These are phyloP conservation scores for Clarkia xantiana DNA, from an alignment of 345 rosid genomes.

Conservation along the genomic window DNA sequence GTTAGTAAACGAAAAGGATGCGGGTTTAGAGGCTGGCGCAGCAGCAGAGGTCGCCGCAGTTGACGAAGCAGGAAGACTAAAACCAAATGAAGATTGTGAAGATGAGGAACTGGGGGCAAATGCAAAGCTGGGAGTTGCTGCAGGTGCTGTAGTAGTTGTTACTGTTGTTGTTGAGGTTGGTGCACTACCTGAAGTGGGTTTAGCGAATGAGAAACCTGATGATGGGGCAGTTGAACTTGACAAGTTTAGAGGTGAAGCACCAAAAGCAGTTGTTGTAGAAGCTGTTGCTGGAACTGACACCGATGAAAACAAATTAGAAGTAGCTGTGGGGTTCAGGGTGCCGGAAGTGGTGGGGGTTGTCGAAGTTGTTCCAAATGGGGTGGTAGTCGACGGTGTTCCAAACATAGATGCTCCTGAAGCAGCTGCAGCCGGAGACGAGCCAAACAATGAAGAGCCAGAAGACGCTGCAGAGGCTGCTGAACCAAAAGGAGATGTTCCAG, in stretches of 20 bases:
- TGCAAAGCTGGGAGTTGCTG: slow-evolving; percentile 31
- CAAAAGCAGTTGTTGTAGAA: not conserved
- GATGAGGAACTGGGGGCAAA: slow-evolving; percentile 29
- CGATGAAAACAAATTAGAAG: slow-evolving; percentile 14
- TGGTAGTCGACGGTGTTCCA: slow-evolving; percentile 1
- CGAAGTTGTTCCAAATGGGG: slow-evolving; percentile 1
- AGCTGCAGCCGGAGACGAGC: slow-evolving; percentile 12
- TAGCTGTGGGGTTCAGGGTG: slow-evolving; percentile 4
- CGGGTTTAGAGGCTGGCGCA: slow-evolving; percentile 15
- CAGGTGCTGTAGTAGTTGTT: slow-evolving; percentile 19
- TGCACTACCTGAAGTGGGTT: slow-evolving; percentile 14
- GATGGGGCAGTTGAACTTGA: slow-evolving; percentile 14
- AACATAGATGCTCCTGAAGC: slow-evolving; percentile 1
- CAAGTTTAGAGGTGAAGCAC: slow-evolving; percentile 14
- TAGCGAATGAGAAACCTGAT: slow-evolving; percentile 27
- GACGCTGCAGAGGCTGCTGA: slow-evolving; percentile 1
- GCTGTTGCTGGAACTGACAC: slow-evolving; percentile 13
- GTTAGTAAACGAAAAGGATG: slow-evolving; percentile 19
- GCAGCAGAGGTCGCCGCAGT: slow-evolving; percentile 21
- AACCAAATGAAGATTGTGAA: slow-evolving; percentile 30
- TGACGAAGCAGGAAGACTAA: slow-evolving; percentile 25
- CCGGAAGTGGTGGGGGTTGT: slow-evolving; percentile 18
- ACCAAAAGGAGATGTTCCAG: slow-evolving; percentile 6
- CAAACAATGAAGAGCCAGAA: slow-evolving; percentile 11
- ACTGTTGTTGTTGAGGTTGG: slow-evolving; percentile 18